phyloP scores from a whole-genome alignment of 2,329 filamentous ascomycete species.

The Penicillium vulpinum region DNA sequence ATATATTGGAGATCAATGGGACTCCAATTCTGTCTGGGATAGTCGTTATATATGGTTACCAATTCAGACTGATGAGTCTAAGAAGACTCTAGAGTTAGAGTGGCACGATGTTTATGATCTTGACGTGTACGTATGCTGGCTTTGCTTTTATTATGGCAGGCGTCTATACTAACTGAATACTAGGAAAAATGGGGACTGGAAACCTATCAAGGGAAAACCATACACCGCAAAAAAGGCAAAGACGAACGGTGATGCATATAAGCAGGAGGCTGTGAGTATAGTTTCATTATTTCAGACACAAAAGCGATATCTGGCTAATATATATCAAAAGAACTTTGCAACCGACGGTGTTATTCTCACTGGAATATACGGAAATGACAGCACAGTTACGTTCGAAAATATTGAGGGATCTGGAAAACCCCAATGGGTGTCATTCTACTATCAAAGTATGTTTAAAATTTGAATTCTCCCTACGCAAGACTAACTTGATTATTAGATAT shows the following conservation, averaged over 20 bases:
- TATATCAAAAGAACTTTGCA: constrained; percentile 44
- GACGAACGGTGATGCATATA: constrained; percentile 51
- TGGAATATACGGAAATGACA: constrained; percentile 57
- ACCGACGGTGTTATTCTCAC: constrained; percentile 51
- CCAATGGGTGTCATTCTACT: constrained; percentile 61
- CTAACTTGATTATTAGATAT: constrained; percentile 16
- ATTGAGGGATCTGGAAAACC: constrained; percentile 53
- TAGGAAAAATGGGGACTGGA: constrained; percentile 51
- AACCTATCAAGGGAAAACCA: constrained; percentile 48
- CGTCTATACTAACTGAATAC: not conserved
- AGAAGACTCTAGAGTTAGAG: constrained; percentile 51
- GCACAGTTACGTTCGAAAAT: constrained; percentile 53
- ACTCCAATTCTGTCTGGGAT: constrained; percentile 58
- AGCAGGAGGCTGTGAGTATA: constrained; percentile 51
- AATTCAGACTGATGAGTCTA: constrained; percentile 53
- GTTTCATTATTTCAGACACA: no score
- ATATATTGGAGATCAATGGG: constrained; percentile 57
- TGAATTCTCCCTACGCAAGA: not conserved
- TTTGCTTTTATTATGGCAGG: not conserved
- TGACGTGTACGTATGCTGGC: constrained; percentile 41
- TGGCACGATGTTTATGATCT: constrained; percentile 61
- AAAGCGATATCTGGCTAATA: not conserved
- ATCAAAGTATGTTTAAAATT: constrained; percentile 43
- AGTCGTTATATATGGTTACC: constrained; percentile 60
- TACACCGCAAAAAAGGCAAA: constrained; percentile 51